Conservation (phyloP, 2,329 filamentous ascomycete genomes). For the Diaporthe nobilis region DNA sequence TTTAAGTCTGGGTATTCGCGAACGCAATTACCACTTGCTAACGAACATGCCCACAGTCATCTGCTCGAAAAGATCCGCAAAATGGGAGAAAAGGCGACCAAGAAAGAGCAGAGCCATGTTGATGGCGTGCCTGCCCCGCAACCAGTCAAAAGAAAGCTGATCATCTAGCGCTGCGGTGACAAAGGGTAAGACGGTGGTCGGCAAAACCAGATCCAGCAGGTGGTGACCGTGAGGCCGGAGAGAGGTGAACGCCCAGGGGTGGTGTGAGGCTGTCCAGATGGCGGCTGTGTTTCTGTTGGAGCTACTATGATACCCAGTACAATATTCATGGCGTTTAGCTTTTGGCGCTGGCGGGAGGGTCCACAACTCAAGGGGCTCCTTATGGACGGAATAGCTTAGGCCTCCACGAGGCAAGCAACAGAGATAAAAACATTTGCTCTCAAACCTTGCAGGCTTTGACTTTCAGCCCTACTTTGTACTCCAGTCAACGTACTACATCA, state of each 20-base stretch:
- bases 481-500: background rate
- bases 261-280: background rate
- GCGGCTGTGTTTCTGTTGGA: slow-evolving; percentile 14
- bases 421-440: background rate
- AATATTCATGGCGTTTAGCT: background rate
- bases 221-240: background rate
- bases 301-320: slow-evolving; percentile 25
- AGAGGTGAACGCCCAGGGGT: background rate
- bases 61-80: slow-evolving; percentile 69
- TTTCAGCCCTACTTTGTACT: background rate
- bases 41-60: slow-evolving; percentile 57
- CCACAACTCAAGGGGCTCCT: background rate
- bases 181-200: background rate
- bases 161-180: slow-evolving; percentile 48
- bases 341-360: background rate
- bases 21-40: slow-evolving; percentile 51
- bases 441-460: background rate
- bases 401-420: background rate
- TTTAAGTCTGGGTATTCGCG: slow-evolving; percentile 46
- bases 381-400: background rate
- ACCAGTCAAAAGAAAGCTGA: slow-evolving; percentile 62
- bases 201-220: background rate
- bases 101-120: slow-evolving; percentile 50
- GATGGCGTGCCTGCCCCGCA: slow-evolving; percentile 54
- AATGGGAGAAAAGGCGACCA: slow-evolving; percentile 57